Conservation (phyloP, 345 rosid genomes). For the Arabis alpina region DNA sequence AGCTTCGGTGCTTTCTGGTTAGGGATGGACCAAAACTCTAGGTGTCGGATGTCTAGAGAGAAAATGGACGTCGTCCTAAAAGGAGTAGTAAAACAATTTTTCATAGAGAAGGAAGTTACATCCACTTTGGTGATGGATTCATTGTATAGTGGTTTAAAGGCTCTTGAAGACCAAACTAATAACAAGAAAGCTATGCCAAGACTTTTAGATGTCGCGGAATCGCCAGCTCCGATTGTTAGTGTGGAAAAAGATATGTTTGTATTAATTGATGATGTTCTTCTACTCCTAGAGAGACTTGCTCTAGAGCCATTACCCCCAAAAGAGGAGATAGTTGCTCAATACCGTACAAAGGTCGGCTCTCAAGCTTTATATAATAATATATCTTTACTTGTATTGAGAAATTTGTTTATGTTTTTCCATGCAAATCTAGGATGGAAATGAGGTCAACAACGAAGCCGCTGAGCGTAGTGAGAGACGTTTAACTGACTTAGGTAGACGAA, state of each 20-base stretch:
- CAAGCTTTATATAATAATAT: not conserved
- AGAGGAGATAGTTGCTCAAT: slow-evolving; percentile 90
- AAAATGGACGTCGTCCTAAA: slow-evolving; percentile 79
- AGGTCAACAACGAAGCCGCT: slow-evolving; percentile 73
- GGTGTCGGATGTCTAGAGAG: slow-evolving; percentile 84
- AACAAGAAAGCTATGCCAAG: slow-evolving; percentile 65
- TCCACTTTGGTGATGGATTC: slow-evolving; percentile 99
- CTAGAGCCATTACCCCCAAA: slow-evolving; percentile 89
- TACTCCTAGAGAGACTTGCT: slow-evolving; percentile 80
- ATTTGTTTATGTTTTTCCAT: slow-evolving; percentile 4
- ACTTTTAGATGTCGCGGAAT: slow-evolving; percentile 65
- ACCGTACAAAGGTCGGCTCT: slow-evolving; percentile 79
- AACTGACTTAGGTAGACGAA: slow-evolving; percentile 91
- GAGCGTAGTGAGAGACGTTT: slow-evolving; percentile 91
- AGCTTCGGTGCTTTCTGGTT: slow-evolving; percentile 90
- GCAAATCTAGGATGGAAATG: slow-evolving; percentile 74
- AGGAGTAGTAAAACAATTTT: slow-evolving; percentile 92
- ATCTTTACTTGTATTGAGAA: slow-evolving; percentile 14
- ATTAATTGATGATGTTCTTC: slow-evolving; percentile 86
- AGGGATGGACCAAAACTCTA: slow-evolving; percentile 79
- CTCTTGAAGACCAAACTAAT: slow-evolving; percentile 87
- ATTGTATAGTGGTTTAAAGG: slow-evolving; percentile 96
- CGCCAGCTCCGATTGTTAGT: slow-evolving; percentile 77
- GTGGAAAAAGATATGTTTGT: slow-evolving; percentile 84
- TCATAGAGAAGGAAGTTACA: slow-evolving; percentile 95